Evolutionary conservation across 179 eudicot species (phyloP).

Genomic region (Spinacia oleracea): DNA sequence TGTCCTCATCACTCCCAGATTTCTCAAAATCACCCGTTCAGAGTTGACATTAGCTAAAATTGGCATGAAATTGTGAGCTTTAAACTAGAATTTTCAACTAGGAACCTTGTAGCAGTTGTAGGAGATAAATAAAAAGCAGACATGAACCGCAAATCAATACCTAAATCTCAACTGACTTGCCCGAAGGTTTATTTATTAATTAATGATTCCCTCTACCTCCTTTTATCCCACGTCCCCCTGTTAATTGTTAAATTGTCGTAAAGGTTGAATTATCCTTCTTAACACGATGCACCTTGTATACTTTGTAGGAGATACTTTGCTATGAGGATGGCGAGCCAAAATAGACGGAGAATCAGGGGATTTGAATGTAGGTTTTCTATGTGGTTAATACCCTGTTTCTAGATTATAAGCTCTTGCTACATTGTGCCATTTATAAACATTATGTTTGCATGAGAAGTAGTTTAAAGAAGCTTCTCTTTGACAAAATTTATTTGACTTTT

Average conservation of each 20-base stretch:
- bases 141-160: no score
- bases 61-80: background rate
- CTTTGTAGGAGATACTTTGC: constrained; percentile 74
- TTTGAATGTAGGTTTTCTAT: constrained; percentile 50
- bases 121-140: no score
- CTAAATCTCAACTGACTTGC: no score
- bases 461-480: background rate
- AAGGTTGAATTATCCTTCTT: background rate
- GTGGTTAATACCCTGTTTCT: background rate
- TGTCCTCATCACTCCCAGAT: no score
- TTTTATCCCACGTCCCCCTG: background rate
- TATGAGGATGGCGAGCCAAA: constrained; percentile 93
- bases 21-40: no score
- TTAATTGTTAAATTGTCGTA: no score
- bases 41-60: background rate
- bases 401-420: background rate
- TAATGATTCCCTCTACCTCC: background rate
- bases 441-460: background rate
- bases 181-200: no score
- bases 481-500: background rate
- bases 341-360: constrained; percentile 86
- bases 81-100: no score
- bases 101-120: no score
- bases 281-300: background rate
- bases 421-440: background rate